Evolutionary conservation across 371 early-diverging fungal species (phyloP), one percentile per base, ranked within the genome.

Genomic region (Catenaria anguillulae): DNA sequence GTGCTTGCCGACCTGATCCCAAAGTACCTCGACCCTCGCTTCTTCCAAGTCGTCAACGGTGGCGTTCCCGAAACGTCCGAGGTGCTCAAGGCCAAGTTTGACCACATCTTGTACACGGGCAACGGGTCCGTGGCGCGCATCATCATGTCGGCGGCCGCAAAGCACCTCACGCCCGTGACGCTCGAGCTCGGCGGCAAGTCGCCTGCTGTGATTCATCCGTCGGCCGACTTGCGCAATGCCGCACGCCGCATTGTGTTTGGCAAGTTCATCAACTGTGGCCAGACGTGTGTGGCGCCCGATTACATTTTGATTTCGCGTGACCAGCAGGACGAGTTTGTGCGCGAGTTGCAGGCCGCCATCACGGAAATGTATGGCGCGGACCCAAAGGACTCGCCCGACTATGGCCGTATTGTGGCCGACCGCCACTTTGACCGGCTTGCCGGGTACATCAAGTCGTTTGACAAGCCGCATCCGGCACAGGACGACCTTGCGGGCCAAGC

Each of bases 31-130:
- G 90, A 93, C 64, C 68, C 73, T 31, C 64, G 68, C 23, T 78
- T 79, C 52, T 75, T 84, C 60, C 75, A 76, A 31, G 76, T 90
- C 21, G 81, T 93, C 45, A 84, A 85, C 67, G 95, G 95, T 46
- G 42, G 26, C 40, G 82, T 84, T 4, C 75, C 77, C 13, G 87
- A 90, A 73, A 83, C 92, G 6, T 86, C 90, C 0, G 73, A 63
- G 37, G 70, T 95, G 66, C 75, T 95, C 36, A 75, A 75, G 55
- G 66, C 82, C 60, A 71, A 73, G 63, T 89, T 84, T 64, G 89
- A 92, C 69, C 86, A 88, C 66, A 89, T 88, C 71, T 85, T 89
- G 58, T 94, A 88, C 70, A 94, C 94, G 19, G 94, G 94, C 63
- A 85, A 79, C 66, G 77, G 80, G 29, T 34, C 58, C 10, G 90